phyloP scores from a whole-genome alignment of 2,329 filamentous ascomycete species.

The Diaporthe sp. region DNA sequence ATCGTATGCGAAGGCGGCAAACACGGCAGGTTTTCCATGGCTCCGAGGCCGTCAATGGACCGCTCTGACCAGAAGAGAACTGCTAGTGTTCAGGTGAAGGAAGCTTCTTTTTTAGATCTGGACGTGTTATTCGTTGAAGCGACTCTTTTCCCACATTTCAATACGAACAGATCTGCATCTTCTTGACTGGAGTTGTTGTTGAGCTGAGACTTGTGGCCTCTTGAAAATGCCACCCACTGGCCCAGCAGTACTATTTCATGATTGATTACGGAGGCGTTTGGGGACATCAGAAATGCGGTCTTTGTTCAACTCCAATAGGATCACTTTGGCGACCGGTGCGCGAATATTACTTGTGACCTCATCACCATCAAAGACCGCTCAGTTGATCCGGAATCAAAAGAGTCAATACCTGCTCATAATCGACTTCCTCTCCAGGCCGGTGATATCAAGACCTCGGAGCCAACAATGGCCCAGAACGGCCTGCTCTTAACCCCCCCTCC shows the following conservation, averaged over 20 bases:
- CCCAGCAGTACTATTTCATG: constrained; percentile 19
- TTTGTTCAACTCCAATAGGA: constrained; percentile 24
- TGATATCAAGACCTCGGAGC: not conserved
- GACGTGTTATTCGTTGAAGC: constrained; percentile 42
- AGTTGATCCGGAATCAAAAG: not conserved
- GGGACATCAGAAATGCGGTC: constrained; percentile 29
- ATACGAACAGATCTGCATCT: constrained; percentile 43
- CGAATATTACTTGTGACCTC: constrained; percentile 25
- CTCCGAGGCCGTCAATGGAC: constrained; percentile 18
- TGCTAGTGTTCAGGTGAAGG: constrained; percentile 33
- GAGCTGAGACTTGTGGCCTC: constrained; percentile 18
- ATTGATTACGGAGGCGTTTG: constrained; percentile 33
- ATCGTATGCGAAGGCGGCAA: constrained; percentile 32
- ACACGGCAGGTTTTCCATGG: constrained; percentile 19
- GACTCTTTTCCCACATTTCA: constrained; percentile 42
- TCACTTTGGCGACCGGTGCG: constrained; percentile 25
- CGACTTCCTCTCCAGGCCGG: not conserved
- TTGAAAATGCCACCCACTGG: constrained; percentile 22
- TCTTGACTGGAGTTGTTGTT: constrained; percentile 34
- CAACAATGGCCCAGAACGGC: constrained; percentile 8
- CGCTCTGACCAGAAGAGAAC: constrained; percentile 31
- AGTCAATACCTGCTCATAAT: constrained; percentile 9
- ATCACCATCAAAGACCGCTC: not conserved
- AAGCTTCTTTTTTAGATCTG: constrained; percentile 41
- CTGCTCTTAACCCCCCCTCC: not conserved